Conservation (phyloP, 257 asterid genomes). For the Solanum lycopersicoides region DNA sequence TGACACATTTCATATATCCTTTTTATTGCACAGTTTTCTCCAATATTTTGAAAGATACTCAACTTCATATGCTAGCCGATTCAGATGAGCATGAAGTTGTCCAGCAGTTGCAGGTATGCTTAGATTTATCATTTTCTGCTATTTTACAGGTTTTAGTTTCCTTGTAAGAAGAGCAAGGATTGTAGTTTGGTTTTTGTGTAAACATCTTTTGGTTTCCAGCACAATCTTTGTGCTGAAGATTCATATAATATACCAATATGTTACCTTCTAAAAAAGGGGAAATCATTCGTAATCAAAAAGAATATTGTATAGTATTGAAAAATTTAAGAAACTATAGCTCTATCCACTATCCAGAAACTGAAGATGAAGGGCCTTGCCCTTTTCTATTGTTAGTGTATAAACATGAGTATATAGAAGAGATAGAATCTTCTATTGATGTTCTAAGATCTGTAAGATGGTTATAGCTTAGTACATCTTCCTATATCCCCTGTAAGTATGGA, state of each 20-base stretch:
- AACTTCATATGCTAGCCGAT: constrained; percentile 92
- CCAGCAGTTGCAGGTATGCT: constrained; percentile 87
- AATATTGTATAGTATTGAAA: background rate
- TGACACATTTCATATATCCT: background rate
- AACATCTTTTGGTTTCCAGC: background rate
- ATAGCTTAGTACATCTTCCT: background rate
- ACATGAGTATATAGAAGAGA: background rate
- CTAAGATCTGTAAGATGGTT: background rate
- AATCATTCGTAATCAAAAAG: background rate
- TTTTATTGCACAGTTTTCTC: constrained; percentile 68
- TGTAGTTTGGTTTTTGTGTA: background rate
- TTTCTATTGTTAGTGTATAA: background rate
- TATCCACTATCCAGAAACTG: background rate
- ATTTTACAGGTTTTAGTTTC: background rate
- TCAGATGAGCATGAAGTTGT: constrained; percentile 91
- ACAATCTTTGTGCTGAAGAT: background rate
- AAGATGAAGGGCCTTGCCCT: background rate
- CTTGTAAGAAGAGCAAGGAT: background rate
- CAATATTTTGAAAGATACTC: constrained; percentile 87
- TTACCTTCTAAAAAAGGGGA: background rate
- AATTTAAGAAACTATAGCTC: background rate
- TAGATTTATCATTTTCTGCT: background rate
- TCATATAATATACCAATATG: background rate
- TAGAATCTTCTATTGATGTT: background rate
- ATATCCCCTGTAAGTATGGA: background rate